phyloP scores from a whole-genome alignment of 108 stramenopile genomes.

The Chaetoceros muelleri region DNA sequence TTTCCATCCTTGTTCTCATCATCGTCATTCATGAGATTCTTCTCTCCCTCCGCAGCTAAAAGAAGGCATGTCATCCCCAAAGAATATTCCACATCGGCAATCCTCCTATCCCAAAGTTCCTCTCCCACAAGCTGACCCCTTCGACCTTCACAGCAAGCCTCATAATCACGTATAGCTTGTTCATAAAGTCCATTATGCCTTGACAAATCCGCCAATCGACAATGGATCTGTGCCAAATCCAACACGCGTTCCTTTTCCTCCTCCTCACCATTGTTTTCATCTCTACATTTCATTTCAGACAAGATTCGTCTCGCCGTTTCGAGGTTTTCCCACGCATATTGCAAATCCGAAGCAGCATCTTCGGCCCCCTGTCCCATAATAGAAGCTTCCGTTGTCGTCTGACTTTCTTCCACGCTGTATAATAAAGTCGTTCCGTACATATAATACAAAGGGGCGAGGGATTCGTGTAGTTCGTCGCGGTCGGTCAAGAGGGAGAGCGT shows the following conservation, averaged over 20 bases:
- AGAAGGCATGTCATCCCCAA: conserved; percentile 42
- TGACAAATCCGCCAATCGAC: conserved; percentile 65
- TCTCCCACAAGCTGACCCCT: conserved; percentile 4
- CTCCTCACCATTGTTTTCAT: neutral
- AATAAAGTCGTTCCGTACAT: conserved; percentile 80
- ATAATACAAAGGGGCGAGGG: conserved; percentile 75
- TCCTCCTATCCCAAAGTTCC: conserved; percentile 45
- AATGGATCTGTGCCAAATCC: conserved; percentile 69
- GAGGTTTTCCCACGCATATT: conserved; percentile 86
- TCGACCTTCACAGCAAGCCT: conserved; percentile 30
- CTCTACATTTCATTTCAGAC: conserved; percentile 14
- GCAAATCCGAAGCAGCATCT: conserved; percentile 46
- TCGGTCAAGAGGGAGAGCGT: neutral
- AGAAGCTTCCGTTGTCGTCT: conserved; percentile 18
- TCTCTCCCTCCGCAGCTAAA: conserved; percentile 27
- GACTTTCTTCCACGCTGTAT: conserved; percentile 72
- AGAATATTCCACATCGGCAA: conserved; percentile 60
- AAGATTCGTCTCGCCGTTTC: conserved; percentile 63
- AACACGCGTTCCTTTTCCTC: conserved; percentile 4
- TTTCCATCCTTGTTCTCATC: conserved; percentile 14
- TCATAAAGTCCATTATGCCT: conserved; percentile 47
- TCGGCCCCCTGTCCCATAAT: conserved; percentile 10
- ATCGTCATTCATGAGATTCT: conserved; percentile 11
- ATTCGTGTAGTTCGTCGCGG: conserved; percentile 28
- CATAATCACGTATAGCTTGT: conserved; percentile 52